A percentile compares a stretch with the other conserved stretches of the same genome.
These are phyloP conservation scores for Aspergillus sp. DNA, from an alignment of 2,329 filamentous ascomycete species.

Conservation along the genomic window DNA sequence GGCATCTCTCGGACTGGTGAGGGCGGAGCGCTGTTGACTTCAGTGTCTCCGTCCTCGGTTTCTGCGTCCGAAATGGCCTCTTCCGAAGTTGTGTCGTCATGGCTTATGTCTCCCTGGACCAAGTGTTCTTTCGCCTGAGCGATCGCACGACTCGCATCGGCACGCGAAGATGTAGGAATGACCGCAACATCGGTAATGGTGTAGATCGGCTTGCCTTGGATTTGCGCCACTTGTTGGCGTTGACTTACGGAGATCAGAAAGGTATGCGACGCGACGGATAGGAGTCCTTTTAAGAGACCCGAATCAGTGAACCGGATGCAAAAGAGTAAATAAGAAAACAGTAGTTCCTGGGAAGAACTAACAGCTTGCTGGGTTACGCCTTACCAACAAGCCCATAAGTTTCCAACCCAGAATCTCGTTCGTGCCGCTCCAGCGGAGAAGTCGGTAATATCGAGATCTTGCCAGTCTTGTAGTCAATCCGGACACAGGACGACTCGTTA, in stretches of 20 bases:
- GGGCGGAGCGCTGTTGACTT: constrained; percentile 25
- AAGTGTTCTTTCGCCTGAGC: constrained; percentile 55
- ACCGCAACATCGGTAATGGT: constrained; percentile 84
- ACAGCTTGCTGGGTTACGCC: neutral
- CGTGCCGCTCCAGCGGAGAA: constrained; percentile 22
- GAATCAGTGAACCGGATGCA: neutral
- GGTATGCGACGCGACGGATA: constrained; percentile 75
- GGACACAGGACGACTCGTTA: constrained; percentile 60
- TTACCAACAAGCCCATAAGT: constrained; percentile 58
- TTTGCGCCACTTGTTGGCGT: constrained; percentile 83
- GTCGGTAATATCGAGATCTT: constrained; percentile 49
- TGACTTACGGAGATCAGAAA: constrained; percentile 86
- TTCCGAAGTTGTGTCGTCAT: constrained; percentile 29
- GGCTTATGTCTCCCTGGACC: constrained; percentile 38
- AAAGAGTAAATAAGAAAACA: neutral
- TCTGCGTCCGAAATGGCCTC: constrained; percentile 28
- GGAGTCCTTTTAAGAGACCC: constrained; percentile 60
- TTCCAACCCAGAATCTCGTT: constrained; percentile 44
- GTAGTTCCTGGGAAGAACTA: neutral
- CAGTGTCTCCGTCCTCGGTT: constrained; percentile 25
- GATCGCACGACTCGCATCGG: constrained; percentile 72
- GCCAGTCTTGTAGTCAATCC: constrained; percentile 67
- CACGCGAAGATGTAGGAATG: constrained; percentile 78
- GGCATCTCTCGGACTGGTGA: constrained; percentile 25
- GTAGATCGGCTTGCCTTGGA: constrained; percentile 79